Evolutionary conservation across 139 green algal species (phyloP).

Genomic region (Chlamydomonas incerta): DNA sequence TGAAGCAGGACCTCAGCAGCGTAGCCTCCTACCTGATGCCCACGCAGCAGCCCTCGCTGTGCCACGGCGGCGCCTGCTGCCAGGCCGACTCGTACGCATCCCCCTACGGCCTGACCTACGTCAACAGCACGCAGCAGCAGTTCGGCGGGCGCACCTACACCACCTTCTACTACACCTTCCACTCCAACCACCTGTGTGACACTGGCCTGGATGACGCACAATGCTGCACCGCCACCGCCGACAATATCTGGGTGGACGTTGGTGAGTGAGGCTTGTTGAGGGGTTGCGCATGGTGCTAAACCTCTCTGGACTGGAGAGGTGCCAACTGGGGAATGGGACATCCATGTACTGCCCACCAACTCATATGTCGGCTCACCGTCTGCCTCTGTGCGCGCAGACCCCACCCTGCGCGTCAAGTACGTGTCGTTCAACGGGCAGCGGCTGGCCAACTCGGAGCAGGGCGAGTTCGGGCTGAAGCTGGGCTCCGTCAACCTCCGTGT

Average conservation of each 20-base stretch:
- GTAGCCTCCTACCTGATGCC: constrained; percentile 32
- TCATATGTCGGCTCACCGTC: too few relatives aligned
- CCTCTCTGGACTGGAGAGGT: too few relatives aligned
- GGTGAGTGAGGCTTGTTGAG: too few relatives aligned
- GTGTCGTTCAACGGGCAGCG: constrained; percentile 32
- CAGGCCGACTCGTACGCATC: constrained; percentile 52
- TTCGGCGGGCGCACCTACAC: constrained; percentile 45
- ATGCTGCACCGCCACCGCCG: constrained; percentile 44
- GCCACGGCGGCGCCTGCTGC: constrained; percentile 36
- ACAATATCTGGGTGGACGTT: constrained; percentile 52
- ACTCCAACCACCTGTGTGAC: constrained; percentile 6
- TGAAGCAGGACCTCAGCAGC: constrained; percentile 5
- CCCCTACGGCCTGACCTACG: constrained; percentile 35
- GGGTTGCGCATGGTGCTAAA: too few relatives aligned
- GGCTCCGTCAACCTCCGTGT: constrained; percentile 18
- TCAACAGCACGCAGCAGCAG: constrained; percentile 27
- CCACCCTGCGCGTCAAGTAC: constrained; percentile 44
- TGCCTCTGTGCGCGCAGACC: constrained; percentile 23
- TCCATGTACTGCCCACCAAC: too few relatives aligned
- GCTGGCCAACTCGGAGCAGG: constrained; percentile 27
- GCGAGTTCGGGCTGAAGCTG: constrained; percentile 7
- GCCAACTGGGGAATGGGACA: too few relatives aligned
- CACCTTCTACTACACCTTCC: constrained; percentile 52
- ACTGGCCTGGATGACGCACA: background rate
- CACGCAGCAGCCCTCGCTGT: constrained; percentile 4